These are phyloP conservation scores for Cladosporium sp. DNA, from an alignment of 2,329 filamentous ascomycete genomes.

Conservation along the genomic window DNA sequence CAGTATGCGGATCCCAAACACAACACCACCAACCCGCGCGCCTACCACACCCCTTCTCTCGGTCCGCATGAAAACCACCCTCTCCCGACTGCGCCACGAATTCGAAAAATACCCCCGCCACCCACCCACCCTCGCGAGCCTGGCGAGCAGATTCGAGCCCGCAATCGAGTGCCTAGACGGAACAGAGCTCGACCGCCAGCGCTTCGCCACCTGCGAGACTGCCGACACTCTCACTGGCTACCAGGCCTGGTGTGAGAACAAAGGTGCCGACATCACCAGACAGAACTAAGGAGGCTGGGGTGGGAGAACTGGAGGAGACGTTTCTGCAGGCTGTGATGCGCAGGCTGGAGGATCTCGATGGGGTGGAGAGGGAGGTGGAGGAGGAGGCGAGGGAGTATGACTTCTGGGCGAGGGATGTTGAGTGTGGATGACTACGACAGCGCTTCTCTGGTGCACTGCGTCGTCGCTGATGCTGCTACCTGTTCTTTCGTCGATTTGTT, in stretches of 20 bases:
- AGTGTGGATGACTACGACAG: not conserved
- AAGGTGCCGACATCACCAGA: not conserved
- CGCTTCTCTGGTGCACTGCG: not conserved
- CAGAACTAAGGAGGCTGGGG: not conserved
- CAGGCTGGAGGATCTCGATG: slow-evolving; percentile 5
- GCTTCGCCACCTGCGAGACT: not conserved
- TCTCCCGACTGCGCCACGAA: not conserved
- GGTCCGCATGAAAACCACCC: not conserved
- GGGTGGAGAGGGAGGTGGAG: not conserved
- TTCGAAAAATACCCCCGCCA: not conserved
- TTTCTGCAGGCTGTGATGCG: slow-evolving; percentile 1
- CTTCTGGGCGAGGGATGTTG: not conserved
- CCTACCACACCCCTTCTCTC: slow-evolving; percentile 3
- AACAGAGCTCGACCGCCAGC: not conserved
- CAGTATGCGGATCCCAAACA: not conserved
- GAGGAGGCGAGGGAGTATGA: not conserved
- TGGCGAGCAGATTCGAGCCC: not conserved
- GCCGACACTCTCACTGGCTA: not conserved
- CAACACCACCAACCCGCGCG: not conserved
- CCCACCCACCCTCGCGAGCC: not conserved
- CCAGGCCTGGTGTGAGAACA: not conserved
- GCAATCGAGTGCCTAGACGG: not conserved
- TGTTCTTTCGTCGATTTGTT: not conserved
- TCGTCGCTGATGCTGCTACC: not conserved
- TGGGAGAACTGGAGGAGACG: not conserved